Percentiles rank a stretch among this genome's conserved stretches.
Conservation (phyloP, 148 eudicot species). For the Pharnaceum exiguum region DNA sequence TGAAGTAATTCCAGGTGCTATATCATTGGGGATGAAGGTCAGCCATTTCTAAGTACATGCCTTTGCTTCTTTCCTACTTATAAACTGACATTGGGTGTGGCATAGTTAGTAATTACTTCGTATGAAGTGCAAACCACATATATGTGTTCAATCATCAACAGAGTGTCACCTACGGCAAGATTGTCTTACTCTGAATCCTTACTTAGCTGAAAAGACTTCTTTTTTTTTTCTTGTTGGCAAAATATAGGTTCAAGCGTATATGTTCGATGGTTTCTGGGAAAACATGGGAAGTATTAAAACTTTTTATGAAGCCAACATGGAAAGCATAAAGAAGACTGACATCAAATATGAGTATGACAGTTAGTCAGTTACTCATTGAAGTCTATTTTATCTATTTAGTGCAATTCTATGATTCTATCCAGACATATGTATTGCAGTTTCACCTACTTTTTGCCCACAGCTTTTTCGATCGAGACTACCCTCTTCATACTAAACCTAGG, state of each 20-base stretch:
- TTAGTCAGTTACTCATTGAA: too few relatives aligned
- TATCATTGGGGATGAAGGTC: conserved; percentile 82
- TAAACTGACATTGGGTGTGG: background rate
- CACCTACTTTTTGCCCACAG: conserved; percentile 34
- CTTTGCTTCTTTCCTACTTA: background rate
- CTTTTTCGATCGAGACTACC: conserved; percentile 52
- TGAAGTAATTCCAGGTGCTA: conserved; percentile 70
- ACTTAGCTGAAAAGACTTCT: background rate
- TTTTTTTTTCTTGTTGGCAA: conserved; percentile 5
- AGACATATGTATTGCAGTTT: conserved; percentile 13
- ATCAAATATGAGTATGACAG: conserved; percentile 28
- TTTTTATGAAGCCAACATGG: conserved; percentile 64
- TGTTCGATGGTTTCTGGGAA: conserved; percentile 71
- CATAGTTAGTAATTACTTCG: too few relatives aligned
- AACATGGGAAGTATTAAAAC: conserved; percentile 69
- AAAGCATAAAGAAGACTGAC: conserved; percentile 37
- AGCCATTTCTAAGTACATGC: conserved; percentile 2
- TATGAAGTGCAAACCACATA: too few relatives aligned
- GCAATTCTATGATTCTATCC: background rate
- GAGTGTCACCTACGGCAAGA: too few relatives aligned
- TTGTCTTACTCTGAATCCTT: background rate
- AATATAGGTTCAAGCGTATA: conserved; percentile 58
- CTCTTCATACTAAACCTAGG: conserved; percentile 67
- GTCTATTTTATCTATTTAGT: background rate
- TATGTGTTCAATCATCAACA: too few relatives aligned